Percentiles rank a stretch among this genome's conserved stretches.
Conservation (phyloP, 257 asterid genomes). For the Nicotiana sylvestris region DNA sequence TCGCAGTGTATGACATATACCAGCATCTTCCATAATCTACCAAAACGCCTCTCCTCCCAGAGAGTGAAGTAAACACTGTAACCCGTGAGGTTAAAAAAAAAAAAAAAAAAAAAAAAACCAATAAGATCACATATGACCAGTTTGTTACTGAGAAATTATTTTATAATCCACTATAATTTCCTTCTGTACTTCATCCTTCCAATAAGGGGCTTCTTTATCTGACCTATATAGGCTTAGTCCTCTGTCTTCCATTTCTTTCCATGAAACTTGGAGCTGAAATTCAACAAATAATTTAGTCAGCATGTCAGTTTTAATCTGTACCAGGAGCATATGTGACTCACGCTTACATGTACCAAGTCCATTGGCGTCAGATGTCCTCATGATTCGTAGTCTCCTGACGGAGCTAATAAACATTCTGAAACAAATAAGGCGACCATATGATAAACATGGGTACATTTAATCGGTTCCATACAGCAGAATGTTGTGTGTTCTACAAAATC, state of each 20-base stretch:
- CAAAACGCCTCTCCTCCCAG: constrained; percentile 24
- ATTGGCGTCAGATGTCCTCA: constrained; percentile 66
- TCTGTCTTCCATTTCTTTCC: constrained; percentile 32
- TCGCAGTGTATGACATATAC: constrained; percentile 26
- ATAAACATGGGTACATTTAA: constrained; percentile 4
- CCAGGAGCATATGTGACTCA: not conserved
- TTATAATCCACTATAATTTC: constrained; percentile 23
- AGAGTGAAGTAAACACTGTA: constrained; percentile 16
- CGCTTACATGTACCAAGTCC: constrained; percentile 48
- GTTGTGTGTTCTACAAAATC: not conserved
- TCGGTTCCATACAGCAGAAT: not conserved
- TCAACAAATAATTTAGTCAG: not conserved
- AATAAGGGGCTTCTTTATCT: constrained; percentile 3
- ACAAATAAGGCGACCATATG: constrained; percentile 13
- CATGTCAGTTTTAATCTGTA: not conserved
- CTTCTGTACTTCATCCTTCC: constrained; percentile 22
- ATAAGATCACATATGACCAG: constrained; percentile 17
- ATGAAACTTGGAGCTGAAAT: constrained; percentile 48
- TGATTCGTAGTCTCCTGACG: constrained; percentile 73
- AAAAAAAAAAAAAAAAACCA: constrained; percentile 27
- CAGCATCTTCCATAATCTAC: constrained; percentile 24
- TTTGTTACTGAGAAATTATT: constrained; percentile 4
- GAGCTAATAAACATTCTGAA: constrained; percentile 74
- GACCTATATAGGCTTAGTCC: constrained; percentile 28
- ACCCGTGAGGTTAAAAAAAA: not conserved